These are phyloP conservation scores for Saccharomyces cerevisiae DNA, from an alignment of 805 yeast genomes.

Conservation along the genomic window DNA sequence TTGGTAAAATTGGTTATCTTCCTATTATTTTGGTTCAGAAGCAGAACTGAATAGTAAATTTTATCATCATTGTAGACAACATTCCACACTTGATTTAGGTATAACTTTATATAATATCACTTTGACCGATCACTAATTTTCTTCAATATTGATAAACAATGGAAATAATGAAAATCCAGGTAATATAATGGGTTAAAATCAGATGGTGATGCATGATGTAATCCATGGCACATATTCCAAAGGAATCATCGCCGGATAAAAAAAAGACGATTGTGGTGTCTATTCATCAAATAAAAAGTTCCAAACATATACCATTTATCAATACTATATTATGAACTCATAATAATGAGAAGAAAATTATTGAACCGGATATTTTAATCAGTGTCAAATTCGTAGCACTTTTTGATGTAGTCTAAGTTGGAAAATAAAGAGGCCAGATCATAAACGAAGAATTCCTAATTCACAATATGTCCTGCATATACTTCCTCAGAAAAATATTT, in stretches of 20 bases:
- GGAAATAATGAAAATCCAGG: not conserved
- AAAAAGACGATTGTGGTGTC: constrained; percentile 31
- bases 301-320: constrained; percentile 6
- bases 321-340: constrained; percentile 25
- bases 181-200: constrained; percentile 31
- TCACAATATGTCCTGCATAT: constrained; percentile 63
- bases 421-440: constrained; percentile 31
- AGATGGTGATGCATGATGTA: constrained; percentile 97
- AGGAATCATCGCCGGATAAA: constrained; percentile 34
- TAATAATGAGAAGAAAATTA: constrained; percentile 7
- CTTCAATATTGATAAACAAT: not conserved
- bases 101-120: constrained; percentile 16
- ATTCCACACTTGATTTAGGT: not conserved
- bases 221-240: constrained; percentile 66
- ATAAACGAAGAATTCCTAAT: constrained; percentile 73
- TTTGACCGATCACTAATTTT: constrained; percentile 42
- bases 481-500: constrained; percentile 54
- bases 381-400: not conserved
- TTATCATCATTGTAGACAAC: constrained; percentile 25
- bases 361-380: no score
- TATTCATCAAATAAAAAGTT: constrained; percentile 30
- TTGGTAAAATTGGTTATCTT: constrained; percentile 69
- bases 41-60: constrained; percentile 76
- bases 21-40: constrained; percentile 69
- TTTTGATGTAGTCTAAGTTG: constrained; percentile 1